A percentile compares a stretch with the other conserved stretches of the same genome.
Evolutionary conservation across 352 stramenopile genomes (phyloP).

Genomic region (Pseudoperonospora humuli): DNA sequence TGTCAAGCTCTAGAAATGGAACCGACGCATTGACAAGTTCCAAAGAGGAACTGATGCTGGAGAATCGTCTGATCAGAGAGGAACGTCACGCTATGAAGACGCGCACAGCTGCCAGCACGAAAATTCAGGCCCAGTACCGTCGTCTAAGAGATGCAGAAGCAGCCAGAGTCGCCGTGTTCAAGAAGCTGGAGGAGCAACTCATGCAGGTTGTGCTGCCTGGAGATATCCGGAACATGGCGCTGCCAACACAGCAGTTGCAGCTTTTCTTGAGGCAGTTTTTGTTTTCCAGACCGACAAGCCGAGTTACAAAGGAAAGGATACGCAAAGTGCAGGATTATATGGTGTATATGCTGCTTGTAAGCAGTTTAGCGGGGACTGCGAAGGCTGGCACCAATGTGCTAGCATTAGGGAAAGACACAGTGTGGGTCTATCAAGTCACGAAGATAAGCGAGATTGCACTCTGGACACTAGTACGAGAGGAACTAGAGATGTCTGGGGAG

Average conservation of each 20-base stretch:
- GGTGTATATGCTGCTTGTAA: constrained; percentile 53
- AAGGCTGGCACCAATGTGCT: constrained; percentile 19
- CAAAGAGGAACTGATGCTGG: constrained; percentile 50
- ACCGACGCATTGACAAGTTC: constrained; percentile 13
- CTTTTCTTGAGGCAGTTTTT: constrained; percentile 39
- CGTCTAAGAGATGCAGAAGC: constrained; percentile 20
- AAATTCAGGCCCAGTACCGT: constrained; percentile 43
- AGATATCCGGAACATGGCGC: constrained; percentile 27
- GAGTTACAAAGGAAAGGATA: constrained; percentile 12
- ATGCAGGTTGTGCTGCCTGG: constrained; percentile 13
- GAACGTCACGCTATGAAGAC: constrained; percentile 38
- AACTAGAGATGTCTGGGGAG: constrained; percentile 10
- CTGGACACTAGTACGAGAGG: constrained; percentile 21
- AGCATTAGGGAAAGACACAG: constrained; percentile 20
- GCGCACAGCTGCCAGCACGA: constrained; percentile 32
- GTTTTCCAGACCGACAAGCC: constrained; percentile 20
- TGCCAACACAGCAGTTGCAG: constrained; percentile 22
- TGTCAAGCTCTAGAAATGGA: constrained; percentile 9
- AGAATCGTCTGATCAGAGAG: constrained; percentile 45
- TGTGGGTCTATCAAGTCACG: constrained; percentile 44
- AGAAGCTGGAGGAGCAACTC: constrained; percentile 35
- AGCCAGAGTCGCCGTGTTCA: constrained; percentile 28
- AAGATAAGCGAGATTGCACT: constrained; percentile 39
- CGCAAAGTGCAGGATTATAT: constrained; percentile 50
- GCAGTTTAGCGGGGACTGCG: constrained; percentile 23